Conservation (phyloP, 352 stramenopile genomes). For the Pythium periplocum region DNA sequence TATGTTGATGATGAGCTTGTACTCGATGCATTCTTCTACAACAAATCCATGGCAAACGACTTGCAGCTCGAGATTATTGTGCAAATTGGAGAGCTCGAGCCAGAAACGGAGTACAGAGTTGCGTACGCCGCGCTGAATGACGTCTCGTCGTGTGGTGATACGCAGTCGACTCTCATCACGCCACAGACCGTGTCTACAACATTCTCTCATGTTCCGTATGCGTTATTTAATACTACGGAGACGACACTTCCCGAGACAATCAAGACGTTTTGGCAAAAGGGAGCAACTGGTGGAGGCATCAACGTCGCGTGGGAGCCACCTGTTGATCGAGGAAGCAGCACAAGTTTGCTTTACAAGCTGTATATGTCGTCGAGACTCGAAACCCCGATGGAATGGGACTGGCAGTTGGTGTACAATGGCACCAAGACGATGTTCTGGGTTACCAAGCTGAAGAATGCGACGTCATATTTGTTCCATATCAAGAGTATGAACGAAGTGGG, state of each 20-base stretch:
- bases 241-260: constrained; percentile 22
- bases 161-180: too few species aligned
- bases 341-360: constrained; percentile 37
- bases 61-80: constrained; percentile 28
- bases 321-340: constrained; percentile 31
- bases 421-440: constrained; percentile 43
- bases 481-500: constrained; percentile 42
- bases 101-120: constrained; percentile 34
- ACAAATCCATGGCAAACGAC: constrained; percentile 5
- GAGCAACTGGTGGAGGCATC: constrained; percentile 47
- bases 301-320: constrained; percentile 33
- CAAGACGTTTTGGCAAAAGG: constrained; percentile 24
- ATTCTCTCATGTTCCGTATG: background rate
- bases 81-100: constrained; percentile 34
- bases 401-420: constrained; percentile 38
- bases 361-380: constrained; percentile 32
- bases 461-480: constrained; percentile 44
- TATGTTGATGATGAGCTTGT: constrained; percentile 15
- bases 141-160: constrained; percentile 29
- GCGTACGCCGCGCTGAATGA: constrained; percentile 42
- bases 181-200: background rate
- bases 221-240: constrained; percentile 19
- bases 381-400: constrained; percentile 8
- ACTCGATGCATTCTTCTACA: constrained; percentile 16
- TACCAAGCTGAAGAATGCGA: constrained; percentile 37